These are phyloP conservation scores for Rhodotorula graminis DNA, from an alignment of 768 basidiomycete species.

Conservation along the genomic window DNA sequence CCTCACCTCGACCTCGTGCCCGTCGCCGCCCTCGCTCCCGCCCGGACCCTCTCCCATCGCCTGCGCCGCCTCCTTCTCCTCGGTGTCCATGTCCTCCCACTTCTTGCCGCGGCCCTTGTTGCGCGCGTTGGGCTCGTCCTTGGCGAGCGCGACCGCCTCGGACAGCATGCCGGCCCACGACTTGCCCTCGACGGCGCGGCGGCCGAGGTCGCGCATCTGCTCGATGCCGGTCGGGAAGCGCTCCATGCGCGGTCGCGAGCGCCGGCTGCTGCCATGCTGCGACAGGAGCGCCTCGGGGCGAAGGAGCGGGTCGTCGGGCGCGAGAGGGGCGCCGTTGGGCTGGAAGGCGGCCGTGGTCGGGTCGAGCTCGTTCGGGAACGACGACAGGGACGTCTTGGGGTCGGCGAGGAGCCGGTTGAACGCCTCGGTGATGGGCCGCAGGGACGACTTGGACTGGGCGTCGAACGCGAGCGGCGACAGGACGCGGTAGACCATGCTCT, in stretches of 20 bases:
- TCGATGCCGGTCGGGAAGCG: conserved; percentile 4
- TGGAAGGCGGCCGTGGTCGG: conserved; percentile 2
- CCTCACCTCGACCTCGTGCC: neutral
- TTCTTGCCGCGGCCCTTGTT: neutral
- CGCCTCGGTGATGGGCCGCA: neutral
- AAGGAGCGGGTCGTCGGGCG: conserved; percentile 36
- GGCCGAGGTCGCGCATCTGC: conserved; percentile 26
- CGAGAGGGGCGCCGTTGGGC: conserved; percentile 33
- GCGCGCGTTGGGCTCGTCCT: neutral
- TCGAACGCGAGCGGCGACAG: conserved; percentile 36
- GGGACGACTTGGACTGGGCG: neutral
- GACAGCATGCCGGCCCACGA: conserved; percentile 33
- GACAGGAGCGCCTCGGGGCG: conserved; percentile 27
- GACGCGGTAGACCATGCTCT: conserved; percentile 32
- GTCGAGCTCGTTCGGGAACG: neutral
- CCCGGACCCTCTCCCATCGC: neutral
- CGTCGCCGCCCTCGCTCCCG: conserved; percentile 7
- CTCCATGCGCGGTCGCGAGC: neutral
- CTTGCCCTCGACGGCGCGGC: conserved; percentile 21
- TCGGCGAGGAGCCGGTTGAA: neutral
- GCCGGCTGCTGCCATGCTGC: neutral
- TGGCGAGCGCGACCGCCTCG: conserved; percentile 23
- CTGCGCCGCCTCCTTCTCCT: neutral
- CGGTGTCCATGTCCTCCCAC: neutral
- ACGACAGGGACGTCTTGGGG: neutral